These are phyloP conservation scores for Trypanosoma scelopori DNA, from an alignment of 208 protist genomes.

Conservation along the genomic window DNA sequence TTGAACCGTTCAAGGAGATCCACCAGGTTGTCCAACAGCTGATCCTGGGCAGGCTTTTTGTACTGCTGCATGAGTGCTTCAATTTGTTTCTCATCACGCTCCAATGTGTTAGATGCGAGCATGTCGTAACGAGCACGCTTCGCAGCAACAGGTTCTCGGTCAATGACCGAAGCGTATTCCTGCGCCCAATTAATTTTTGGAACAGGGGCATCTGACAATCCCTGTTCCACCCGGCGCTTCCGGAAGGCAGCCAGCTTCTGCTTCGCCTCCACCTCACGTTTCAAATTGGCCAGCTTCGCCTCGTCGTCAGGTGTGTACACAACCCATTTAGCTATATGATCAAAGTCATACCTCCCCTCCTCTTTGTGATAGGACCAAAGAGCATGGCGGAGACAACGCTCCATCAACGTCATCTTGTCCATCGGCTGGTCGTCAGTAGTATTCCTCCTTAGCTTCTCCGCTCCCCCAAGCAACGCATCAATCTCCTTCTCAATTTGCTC, in stretches of 20 bases:
- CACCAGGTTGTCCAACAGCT: conserved; percentile 86
- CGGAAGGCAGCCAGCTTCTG: conserved; percentile 75
- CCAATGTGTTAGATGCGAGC: conserved; percentile 70
- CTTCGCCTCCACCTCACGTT: conserved; percentile 77
- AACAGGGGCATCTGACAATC: conserved; percentile 53
- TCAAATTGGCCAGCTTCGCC: conserved; percentile 69
- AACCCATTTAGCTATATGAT: conserved; percentile 88
- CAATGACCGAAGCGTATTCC: conserved; percentile 74
- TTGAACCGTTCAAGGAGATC: conserved; percentile 92
- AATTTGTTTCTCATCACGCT: conserved; percentile 84
- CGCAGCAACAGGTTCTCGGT: conserved; percentile 87
- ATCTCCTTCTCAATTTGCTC: conserved; percentile 90
- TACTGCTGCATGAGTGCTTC: conserved; percentile 87
- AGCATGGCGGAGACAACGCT: conserved; percentile 90
- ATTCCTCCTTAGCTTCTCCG: conserved; percentile 70
- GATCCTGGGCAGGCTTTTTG: conserved; percentile 78
- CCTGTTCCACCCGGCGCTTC: conserved; percentile 57
- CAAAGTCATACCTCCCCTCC: conserved; percentile 84
- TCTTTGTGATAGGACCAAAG: conserved; percentile 92
- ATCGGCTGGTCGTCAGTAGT: conserved; percentile 85
- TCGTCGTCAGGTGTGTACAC: conserved; percentile 91
- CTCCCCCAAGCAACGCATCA: conserved; percentile 81
- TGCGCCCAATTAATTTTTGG: conserved; percentile 77
- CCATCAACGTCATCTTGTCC: conserved; percentile 90
- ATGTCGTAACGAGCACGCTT: conserved; percentile 90